phyloP scores from a whole-genome alignment of 306 rosid genomes.

The Prunus davidiana region DNA sequence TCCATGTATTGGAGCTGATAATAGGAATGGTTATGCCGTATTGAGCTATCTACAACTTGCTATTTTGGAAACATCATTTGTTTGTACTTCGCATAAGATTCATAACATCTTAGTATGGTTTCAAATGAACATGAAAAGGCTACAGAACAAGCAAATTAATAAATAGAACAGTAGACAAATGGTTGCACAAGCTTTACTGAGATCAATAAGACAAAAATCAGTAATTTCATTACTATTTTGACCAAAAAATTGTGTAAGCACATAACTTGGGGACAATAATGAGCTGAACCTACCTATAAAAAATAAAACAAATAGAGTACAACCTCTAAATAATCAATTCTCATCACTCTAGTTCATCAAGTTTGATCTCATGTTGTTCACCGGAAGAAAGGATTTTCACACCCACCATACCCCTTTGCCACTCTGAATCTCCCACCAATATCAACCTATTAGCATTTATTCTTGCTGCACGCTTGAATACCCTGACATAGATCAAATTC shows the following conservation, averaged over 20 bases:
- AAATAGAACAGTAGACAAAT: background rate
- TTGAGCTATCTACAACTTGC: constrained; percentile 49
- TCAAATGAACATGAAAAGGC: background rate
- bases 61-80: constrained; percentile 1
- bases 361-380: constrained; percentile 76
- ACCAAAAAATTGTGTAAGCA: constrained; percentile 1
- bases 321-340: constrained; percentile 11
- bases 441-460: constrained; percentile 73
- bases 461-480: constrained; percentile 74
- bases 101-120: background rate
- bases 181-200: background rate
- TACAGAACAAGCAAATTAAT: background rate
- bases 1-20: constrained; percentile 27
- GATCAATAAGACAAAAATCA: background rate
- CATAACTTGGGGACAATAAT: background rate
- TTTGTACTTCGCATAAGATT: background rate
- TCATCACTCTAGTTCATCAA: constrained; percentile 62
- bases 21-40: background rate
- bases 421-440: constrained; percentile 84
- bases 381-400: constrained; percentile 85
- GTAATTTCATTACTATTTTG: background rate
- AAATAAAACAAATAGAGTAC: background rate
- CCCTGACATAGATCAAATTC: constrained; percentile 47
- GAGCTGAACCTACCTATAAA: background rate
- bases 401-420: constrained; percentile 86